Conservation (phyloP, 2,329 filamentous ascomycete species). For the Ophiostoma sp. region DNA sequence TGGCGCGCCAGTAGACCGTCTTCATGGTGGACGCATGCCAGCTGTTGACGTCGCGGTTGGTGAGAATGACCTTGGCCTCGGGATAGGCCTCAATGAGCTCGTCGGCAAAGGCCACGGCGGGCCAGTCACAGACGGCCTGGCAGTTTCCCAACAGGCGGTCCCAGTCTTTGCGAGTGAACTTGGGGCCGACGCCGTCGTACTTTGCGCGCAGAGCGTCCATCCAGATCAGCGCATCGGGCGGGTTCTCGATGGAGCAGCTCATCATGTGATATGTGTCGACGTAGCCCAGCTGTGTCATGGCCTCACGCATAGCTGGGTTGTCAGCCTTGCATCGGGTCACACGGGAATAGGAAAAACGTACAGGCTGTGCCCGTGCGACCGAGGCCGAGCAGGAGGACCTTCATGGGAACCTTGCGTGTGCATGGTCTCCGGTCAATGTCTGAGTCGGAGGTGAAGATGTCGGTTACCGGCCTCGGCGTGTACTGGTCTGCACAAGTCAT, state of each 20-base stretch:
- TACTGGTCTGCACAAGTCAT: conserved; percentile 22
- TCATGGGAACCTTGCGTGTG: conserved; percentile 64
- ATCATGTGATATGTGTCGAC: conserved; percentile 69
- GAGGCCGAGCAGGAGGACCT: conserved; percentile 63
- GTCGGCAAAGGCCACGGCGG: conserved; percentile 33
- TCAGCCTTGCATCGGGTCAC: neutral
- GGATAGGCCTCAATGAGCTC: conserved; percentile 46
- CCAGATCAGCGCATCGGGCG: conserved; percentile 63
- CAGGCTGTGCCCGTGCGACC: conserved; percentile 65
- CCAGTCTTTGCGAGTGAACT: conserved; percentile 62
- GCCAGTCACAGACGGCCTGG: conserved; percentile 26
- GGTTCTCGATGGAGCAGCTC: conserved; percentile 63
- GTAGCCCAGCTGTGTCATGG: conserved; percentile 61
- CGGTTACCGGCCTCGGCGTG: conserved; percentile 44
- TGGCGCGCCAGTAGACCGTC: conserved; percentile 22
- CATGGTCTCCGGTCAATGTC: conserved; percentile 63
- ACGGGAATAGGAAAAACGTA: neutral
- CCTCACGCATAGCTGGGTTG: conserved; percentile 50
- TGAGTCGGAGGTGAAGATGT: conserved; percentile 60
- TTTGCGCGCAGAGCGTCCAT: conserved; percentile 56
- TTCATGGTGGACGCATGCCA: conserved; percentile 36
- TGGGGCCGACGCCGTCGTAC: conserved; percentile 50
- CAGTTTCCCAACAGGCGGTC: conserved; percentile 24
- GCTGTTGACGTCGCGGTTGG: conserved; percentile 37
- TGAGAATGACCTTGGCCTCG: conserved; percentile 45